These are phyloP conservation scores for Suillus discolor DNA, from an alignment of 768 basidiomycete species.

Conservation along the genomic window DNA sequence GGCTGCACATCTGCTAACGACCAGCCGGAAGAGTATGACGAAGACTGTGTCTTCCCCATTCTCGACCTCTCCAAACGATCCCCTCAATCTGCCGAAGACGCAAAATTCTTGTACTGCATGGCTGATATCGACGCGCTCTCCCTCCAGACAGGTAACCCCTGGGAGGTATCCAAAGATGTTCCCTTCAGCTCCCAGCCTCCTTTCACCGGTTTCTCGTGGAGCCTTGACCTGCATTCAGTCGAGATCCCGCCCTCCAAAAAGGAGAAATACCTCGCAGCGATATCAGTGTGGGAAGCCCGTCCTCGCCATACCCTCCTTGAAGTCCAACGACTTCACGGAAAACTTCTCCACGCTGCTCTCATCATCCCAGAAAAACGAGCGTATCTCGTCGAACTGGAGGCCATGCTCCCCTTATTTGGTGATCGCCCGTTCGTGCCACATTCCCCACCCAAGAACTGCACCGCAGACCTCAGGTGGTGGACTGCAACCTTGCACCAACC, in stretches of 20 bases:
- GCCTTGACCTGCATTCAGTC: conserved; percentile 26
- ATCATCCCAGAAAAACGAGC: background rate
- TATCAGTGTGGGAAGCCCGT: conserved; percentile 30
- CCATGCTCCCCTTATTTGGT: background rate
- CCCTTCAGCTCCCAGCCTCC: conserved; percentile 20
- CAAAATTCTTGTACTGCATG: conserved; percentile 12
- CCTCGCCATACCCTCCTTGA: background rate
- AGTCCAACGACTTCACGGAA: background rate
- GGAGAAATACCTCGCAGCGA: conserved; percentile 24
- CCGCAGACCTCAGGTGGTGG: background rate
- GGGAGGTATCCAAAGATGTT: conserved; percentile 32
- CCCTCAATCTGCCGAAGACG: conserved; percentile 12
- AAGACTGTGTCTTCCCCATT: conserved; percentile 27
- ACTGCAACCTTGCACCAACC: background rate
- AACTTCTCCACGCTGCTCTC: background rate
- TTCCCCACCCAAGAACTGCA: background rate
- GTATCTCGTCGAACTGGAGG: too few relatives aligned
- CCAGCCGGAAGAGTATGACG: conserved; percentile 32
- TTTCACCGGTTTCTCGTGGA: conserved; percentile 38
- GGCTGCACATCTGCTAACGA: conserved; percentile 23
- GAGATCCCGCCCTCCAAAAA: conserved; percentile 25
- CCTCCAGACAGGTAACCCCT: conserved; percentile 33
- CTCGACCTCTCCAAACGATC: conserved; percentile 25
- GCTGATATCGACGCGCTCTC: conserved; percentile 35
- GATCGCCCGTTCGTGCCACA: background rate